A percentile compares a stretch with the other conserved stretches of the same genome.
Evolutionary conservation across 305 asterid species (phyloP).

Genomic region (Fraxinus velutina): DNA sequence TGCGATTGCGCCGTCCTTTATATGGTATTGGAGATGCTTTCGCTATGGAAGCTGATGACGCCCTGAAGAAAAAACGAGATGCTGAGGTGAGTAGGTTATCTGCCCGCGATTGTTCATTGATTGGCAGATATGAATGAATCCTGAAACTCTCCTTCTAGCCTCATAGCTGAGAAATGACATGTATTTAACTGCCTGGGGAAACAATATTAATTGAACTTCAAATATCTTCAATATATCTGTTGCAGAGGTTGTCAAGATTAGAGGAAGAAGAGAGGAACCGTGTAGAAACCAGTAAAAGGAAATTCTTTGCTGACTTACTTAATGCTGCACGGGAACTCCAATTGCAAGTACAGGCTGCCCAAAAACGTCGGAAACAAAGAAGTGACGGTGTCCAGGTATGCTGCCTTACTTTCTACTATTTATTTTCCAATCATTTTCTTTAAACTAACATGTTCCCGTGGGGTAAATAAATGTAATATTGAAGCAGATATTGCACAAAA

Average conservation of each 20-base stretch:
- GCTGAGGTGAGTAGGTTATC: conserved; percentile 60
- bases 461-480: conserved; percentile 5
- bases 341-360: conserved; percentile 82
- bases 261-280: conserved; percentile 93
- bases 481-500: conserved; percentile 7
- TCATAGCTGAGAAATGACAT: conserved; percentile 12
- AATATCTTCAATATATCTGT: conserved; percentile 21
- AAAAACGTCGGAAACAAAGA: conserved; percentile 89
- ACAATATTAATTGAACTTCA: conserved; percentile 7
- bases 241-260: conserved; percentile 80
- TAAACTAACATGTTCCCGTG: conserved; percentile 13
- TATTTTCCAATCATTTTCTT: conserved; percentile 12
- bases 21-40: conserved; percentile 96
- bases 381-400: conserved; percentile 94
- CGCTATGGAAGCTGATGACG: conserved; percentile 81
- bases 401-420: conserved; percentile 22
- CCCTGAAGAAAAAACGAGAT: conserved; percentile 88
- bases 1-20: conserved; percentile 71
- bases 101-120: conserved; percentile 1
- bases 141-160: neutral
- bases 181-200: neutral
- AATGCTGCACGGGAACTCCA: conserved; percentile 94
- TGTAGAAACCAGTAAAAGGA: conserved; percentile 77
- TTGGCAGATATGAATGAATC: conserved; percentile 3
- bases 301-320: conserved; percentile 82